These are phyloP conservation scores for Triticum urartu DNA, from an alignment of 176 grass and related monocot genomes.

Conservation along the genomic window DNA sequence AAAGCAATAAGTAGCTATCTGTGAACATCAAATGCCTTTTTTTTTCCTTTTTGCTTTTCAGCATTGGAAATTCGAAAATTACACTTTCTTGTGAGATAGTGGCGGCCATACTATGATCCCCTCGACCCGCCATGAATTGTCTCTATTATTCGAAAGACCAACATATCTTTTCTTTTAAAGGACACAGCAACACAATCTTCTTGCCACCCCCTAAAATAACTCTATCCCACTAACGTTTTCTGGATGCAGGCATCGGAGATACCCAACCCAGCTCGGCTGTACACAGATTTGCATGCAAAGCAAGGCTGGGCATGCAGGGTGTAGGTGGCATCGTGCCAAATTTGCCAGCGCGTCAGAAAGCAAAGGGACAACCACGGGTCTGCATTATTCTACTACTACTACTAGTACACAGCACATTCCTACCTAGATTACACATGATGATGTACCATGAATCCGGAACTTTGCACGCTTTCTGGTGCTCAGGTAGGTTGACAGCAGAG, in stretches of 20 bases:
- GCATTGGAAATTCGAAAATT: too few relatives aligned
- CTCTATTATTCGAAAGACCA: neutral
- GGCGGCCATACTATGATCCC: neutral
- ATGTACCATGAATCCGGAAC: neutral
- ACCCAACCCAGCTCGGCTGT: neutral
- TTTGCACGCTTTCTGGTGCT: neutral
- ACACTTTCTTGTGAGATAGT: neutral
- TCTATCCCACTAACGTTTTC: conserved; percentile 21
- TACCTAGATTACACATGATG: conserved; percentile 19
- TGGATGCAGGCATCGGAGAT: conserved; percentile 25
- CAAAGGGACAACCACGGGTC: conserved; percentile 37
- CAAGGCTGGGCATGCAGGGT: neutral
- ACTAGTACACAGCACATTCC: neutral
- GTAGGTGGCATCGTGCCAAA: conserved; percentile 26
- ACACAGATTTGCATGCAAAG: conserved; percentile 19
- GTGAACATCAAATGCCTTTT: too few relatives aligned
- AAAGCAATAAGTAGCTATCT: too few relatives aligned
- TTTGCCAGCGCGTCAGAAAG: conserved; percentile 41
- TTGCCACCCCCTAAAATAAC: conserved; percentile 16
- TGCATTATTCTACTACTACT: conserved; percentile 16
- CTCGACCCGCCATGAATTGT: neutral
- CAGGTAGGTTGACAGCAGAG: conserved; percentile 10
- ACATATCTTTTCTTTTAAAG: neutral
- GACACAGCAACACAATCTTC: conserved; percentile 8
- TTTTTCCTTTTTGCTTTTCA: too few relatives aligned